Base-by-base conservation (phyloP, 805 yeast species). In the Sugiyamaella boreocaroliniensis region DNA sequence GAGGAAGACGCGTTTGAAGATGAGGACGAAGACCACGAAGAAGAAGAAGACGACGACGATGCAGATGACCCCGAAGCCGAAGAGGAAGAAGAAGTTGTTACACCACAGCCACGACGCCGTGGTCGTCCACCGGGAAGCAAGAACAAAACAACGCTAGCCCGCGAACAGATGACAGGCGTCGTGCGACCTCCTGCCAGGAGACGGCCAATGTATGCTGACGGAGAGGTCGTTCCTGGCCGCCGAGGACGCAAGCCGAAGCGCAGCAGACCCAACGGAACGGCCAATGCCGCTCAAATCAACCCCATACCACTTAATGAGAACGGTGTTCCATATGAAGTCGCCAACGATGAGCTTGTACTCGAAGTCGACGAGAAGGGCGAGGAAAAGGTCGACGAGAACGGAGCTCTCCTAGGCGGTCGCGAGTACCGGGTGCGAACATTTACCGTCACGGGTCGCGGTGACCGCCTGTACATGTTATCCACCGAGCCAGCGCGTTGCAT, bases 401-500 rank as follows among this genome's bases (percentile, higher is more conserved):
- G 98, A 29, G 75, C 76, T 46, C 72, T 92, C 54, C 65, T 68
- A 44, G 95, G 86, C 3, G 90, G 81, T 15, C 78, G 97, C 58
- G 79, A 80, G 62, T 92, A 79, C 71, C 76, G 90, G 54, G 69
- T 73, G 41, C 71, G 77, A 29, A 71, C 76, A 2, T 73, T 73
- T 62, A 71, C 70, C 12, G 64, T 72, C 19, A 53, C 55, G 43
- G 83, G 81, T 4, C 74, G 80, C 51, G 97, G 96, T 8, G 79
- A 81, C 18, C 76, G 83, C 58, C 74, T 83, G 53, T 93, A 81
- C 68, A 90, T 92, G 96, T 79, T 93, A 47, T 84, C 96, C 1
- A 90, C 98, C 0, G 99, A 93, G 65, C 96, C 97, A 2, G 97
- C 99, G 1, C 79, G 98, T 60, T 82, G 92, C 63, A 89, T 92